Conservation (phyloP, 805 yeast species). For the Wickerhamiella bombiphila region DNA sequence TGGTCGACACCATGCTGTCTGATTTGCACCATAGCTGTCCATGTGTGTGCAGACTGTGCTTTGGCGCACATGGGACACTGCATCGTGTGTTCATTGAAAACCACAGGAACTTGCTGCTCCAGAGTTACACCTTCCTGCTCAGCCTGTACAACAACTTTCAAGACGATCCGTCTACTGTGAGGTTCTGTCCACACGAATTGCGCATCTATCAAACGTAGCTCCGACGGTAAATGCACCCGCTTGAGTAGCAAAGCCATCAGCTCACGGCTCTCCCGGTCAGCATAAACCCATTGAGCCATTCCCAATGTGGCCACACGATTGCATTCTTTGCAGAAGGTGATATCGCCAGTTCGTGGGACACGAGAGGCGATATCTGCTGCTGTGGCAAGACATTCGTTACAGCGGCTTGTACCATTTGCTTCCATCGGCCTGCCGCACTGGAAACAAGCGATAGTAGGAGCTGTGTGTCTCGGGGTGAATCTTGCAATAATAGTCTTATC, state of each 20-base stretch:
- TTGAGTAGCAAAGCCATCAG: constrained; percentile 73
- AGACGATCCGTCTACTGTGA: constrained; percentile 85
- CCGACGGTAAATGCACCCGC: constrained; percentile 62
- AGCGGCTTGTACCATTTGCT: constrained; percentile 86
- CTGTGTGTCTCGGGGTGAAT: constrained; percentile 26
- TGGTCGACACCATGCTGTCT: constrained; percentile 87
- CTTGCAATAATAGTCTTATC: constrained; percentile 11
- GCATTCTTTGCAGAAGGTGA: constrained; percentile 92
- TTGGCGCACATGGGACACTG: constrained; percentile 99
- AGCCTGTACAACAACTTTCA: constrained; percentile 89
- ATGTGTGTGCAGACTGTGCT: constrained; percentile 88
- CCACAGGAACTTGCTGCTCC: constrained; percentile 90
- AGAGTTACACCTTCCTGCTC: constrained; percentile 86
- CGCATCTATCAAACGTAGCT: constrained; percentile 83
- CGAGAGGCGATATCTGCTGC: constrained; percentile 87
- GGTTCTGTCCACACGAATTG: constrained; percentile 98
- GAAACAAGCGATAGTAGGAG: constrained; percentile 81
- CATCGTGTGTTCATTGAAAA: constrained; percentile 82
- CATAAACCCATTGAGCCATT: constrained; percentile 69
- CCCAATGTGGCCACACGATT: constrained; percentile 84
- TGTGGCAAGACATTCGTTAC: constrained; percentile 85
- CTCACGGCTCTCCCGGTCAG: constrained; percentile 80
- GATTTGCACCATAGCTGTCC: constrained; percentile 96
- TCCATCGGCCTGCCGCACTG: constrained; percentile 96
- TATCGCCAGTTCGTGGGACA: constrained; percentile 65